Evolutionary conservation across 1,139 yeast species (phyloP).

Genomic region (Debaryomyces robertsiae): DNA sequence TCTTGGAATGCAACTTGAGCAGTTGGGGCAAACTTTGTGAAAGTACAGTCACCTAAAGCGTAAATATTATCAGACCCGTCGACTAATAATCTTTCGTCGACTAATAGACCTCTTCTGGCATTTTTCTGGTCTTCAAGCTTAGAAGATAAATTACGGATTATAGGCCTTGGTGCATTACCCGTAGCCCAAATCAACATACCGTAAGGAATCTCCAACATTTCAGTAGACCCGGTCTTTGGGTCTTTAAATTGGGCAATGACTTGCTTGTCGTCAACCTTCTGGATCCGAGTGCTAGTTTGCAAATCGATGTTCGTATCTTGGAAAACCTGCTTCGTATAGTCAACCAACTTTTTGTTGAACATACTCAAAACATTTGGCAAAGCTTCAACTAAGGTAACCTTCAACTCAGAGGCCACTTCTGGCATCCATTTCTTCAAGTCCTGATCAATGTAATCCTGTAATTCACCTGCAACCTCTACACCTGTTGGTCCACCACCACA

Average conservation of each 20-base stretch:
- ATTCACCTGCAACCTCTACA: conserved; percentile 93
- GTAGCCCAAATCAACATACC: conserved; percentile 97
- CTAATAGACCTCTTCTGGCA: conserved; percentile 87
- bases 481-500: conserved; percentile 99
- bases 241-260: conserved; percentile 73
- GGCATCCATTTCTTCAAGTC: conserved; percentile 91
- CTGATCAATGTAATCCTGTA: conserved; percentile 91
- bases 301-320: conserved; percentile 77
- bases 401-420: conserved; percentile 74
- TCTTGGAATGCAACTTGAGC: conserved; percentile 98
- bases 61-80: conserved; percentile 83
- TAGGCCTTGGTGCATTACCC: conserved; percentile 88
- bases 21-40: conserved; percentile 90
- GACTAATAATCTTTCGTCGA: conserved; percentile 79
- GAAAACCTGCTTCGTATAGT: conserved; percentile 82
- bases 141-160: conserved; percentile 66
- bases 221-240: conserved; percentile 60
- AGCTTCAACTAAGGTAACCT: conserved; percentile 87
- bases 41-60: conserved; percentile 94
- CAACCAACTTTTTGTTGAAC: conserved; percentile 81
- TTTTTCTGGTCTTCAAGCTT: conserved; percentile 80
- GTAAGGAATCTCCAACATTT: conserved; percentile 67
- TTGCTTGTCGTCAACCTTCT: conserved; percentile 69
- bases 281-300: conserved; percentile 83
- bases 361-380: conserved; percentile 86